These are phyloP conservation scores for Pythium brassicae DNA, from an alignment of 352 stramenopile species.

Conservation along the genomic window DNA sequence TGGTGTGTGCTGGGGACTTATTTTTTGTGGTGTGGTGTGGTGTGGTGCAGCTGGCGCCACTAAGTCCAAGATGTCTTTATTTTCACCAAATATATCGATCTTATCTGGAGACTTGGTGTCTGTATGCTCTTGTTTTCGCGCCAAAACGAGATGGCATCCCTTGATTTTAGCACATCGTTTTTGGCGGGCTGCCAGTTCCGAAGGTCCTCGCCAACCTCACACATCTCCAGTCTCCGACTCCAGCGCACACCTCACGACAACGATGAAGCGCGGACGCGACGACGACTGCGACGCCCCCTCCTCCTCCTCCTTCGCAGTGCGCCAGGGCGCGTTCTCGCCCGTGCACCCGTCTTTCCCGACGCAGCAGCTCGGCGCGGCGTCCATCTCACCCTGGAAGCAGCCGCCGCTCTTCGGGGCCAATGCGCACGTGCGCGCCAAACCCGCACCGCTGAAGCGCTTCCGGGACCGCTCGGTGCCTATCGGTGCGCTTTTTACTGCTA, in stretches of 20 bases:
- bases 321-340: background rate
- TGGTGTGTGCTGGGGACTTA: conserved; percentile 12
- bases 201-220: too few relatives aligned
- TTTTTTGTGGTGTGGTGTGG: background rate
- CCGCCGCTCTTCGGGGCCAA: conserved; percentile 8
- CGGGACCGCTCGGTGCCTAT: conserved; percentile 69
- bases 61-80: conserved; percentile 22
- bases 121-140: too few relatives aligned
- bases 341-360: conserved; percentile 10
- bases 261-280: conserved; percentile 20
- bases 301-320: background rate
- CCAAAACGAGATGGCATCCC: too few relatives aligned
- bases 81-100: conserved; percentile 1
- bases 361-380: conserved; percentile 16
- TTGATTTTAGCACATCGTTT: too few relatives aligned
- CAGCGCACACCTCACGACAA: background rate
- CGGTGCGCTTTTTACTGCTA: conserved; percentile 22
- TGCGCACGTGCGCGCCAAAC: conserved; percentile 6
- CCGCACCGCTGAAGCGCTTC: conserved; percentile 43
- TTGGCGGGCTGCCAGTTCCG: too few relatives aligned
- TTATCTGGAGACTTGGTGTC: background rate
- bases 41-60: conserved; percentile 65
- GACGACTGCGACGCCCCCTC: conserved; percentile 18
- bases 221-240: background rate
- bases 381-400: conserved; percentile 60